Base-by-base conservation (phyloP, 2,329 filamentous ascomycete species). In the Xylariaceae sp. region DNA sequence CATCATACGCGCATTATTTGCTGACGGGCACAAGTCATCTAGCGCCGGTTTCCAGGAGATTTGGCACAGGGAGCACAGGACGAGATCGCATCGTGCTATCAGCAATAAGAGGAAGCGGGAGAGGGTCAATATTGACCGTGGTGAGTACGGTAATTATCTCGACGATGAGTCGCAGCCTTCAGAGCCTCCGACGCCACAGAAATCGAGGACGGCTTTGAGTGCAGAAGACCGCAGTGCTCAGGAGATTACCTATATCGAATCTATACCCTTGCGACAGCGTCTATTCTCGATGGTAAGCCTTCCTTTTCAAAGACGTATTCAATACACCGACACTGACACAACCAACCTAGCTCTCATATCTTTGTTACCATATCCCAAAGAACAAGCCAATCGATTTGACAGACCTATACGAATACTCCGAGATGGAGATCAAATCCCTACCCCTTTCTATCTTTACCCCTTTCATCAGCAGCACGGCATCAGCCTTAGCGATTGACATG, bases 1-100 rank as follows among this genome's bases (percentile, higher is more conserved):
- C 25, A 76, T 89, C 10, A 69, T 86, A 48, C 78, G 79, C 51
- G 83, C 85, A 2, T 70, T 90, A 5, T 77, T 89, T 42, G 82
- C 85, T 0, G 81, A 85, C 54, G 86, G 83, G 2, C 70, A 68
- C 22, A 61, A 69, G n/a, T 65, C 77, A 14, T 71, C 70, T 3
- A 63, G 74, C 33, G 74, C 70, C 1, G 70, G 78, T 6, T 89
- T 82, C 56, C 72, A 71, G 3, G 82, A 88, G 57, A 68, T 91
- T 4, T 92, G 86, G 67, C 71, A 75, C 19, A 78, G 79, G 42
- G 87, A 91, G 64, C 78, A 77, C 2, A 74, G 67, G 48, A 69
- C 68, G 52, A 64, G 56, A 39, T 72, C 66, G 50, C 67, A 56
- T 37, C 67, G 66, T 42, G 58, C 64, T 20, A 63, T 64, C 16